Conservation (phyloP, 2,329 filamentous ascomycete species). For the Exophiala dermatitidis region DNA sequence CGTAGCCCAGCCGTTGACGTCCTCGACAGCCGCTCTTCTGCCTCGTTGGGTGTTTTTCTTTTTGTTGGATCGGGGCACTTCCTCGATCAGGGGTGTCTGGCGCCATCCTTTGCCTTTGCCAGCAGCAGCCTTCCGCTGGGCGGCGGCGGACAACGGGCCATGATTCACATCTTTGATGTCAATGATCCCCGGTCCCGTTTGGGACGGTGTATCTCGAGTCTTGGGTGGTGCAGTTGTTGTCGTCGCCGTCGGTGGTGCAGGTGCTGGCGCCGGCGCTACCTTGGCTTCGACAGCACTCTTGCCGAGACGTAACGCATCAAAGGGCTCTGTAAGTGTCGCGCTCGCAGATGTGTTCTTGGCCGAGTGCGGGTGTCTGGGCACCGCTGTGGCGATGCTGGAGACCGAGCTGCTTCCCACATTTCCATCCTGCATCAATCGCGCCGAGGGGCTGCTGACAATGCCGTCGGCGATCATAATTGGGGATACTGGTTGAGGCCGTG, state of each 20-base stretch:
- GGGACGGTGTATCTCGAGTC: constrained; percentile 38
- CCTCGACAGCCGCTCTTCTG: constrained; percentile 41
- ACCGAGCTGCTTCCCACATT: constrained; percentile 22
- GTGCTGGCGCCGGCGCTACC: background rate
- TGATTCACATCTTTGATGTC: constrained; percentile 33
- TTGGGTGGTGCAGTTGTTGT: constrained; percentile 9
- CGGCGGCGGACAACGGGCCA: constrained; percentile 26
- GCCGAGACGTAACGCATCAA: constrained; percentile 35
- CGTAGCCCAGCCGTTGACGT: constrained; percentile 82
- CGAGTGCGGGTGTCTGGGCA: constrained; percentile 17
- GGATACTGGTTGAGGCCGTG: constrained; percentile 24
- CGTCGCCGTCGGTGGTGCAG: background rate
- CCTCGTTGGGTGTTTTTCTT: constrained; percentile 43
- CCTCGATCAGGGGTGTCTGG: constrained; percentile 60
- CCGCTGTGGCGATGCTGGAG: constrained; percentile 24
- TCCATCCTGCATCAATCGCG: constrained; percentile 7
- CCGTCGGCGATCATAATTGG: constrained; percentile 31
- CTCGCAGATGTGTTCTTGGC: constrained; percentile 30
- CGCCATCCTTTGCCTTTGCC: constrained; percentile 59
- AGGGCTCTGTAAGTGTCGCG: constrained; percentile 41
- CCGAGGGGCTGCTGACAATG: constrained; percentile 21
- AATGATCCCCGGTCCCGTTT: constrained; percentile 29
- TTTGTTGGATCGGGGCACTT: constrained; percentile 43
- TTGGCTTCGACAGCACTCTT: constrained; percentile 25
- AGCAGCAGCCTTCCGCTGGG: constrained; percentile 21